Base-by-base conservation (phyloP, 306 rosid genomes). In the peach (Prunus persica) region DNA sequence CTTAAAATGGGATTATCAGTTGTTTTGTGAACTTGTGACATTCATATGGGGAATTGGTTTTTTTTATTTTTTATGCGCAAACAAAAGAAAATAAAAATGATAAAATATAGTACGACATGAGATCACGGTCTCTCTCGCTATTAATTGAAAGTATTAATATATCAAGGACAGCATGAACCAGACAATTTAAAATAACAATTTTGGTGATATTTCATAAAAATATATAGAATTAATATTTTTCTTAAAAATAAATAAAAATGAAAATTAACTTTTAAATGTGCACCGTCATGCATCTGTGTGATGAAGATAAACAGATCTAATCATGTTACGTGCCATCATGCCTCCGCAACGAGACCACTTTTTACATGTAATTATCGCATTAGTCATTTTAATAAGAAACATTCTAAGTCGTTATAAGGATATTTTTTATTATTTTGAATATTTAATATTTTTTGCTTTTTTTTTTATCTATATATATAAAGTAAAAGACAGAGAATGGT, bases 61-160 rank as follows among this genome's bases (percentile, higher is more conserved):
- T 9, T 3, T 11, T 8, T 16, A 0, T 16, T 30, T 22, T 24
- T 24, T 3, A 18, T 34, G 43, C 2, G 24, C 8, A 22, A 2
- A 15, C 15, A 30, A 3, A 0, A 20, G 24, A 49, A 77, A 16
- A 27, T 0, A 76, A 41, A 52, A 47, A 20, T 13, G 20, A 51
- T 64, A 75, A 25, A 56, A 45, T 55, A 77, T 3, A 46, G 67
- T 38, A 71, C 50, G 47, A 38, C 65, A 60, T 24, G 58, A 52
- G 67, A 71, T 78, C 77, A 63, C 60, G 58, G 82, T 71, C 77
- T 28, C 73, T 76, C 47, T 24, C n/a, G 11, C 14, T 22, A 12
- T 27, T 13, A 8, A 20, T 32, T 66, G 2, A 43, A n/a, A 3
- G 20, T 74, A 49, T 76, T 28, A 34, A 34, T 34, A 14, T 6